Conservation (phyloP, 1,284 basidiomycete species). For the Cryptococcus wingfieldii region DNA sequence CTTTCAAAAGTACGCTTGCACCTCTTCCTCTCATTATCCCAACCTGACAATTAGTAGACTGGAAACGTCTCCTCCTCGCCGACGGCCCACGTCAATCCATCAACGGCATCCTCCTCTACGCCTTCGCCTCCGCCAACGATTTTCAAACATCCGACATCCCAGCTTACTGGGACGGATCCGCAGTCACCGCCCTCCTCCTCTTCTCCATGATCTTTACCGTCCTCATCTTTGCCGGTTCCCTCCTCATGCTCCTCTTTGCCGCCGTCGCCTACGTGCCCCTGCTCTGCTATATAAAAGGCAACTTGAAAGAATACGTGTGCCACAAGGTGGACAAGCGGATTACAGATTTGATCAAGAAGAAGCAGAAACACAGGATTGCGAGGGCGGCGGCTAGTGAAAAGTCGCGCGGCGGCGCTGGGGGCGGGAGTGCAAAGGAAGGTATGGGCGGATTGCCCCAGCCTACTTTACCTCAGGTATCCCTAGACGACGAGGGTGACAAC, state of each 20-base stretch:
- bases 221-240: slow-evolving; percentile 75
- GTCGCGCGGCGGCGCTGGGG: slow-evolving; percentile 82
- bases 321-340: slow-evolving; percentile 99
- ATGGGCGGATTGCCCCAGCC: slow-evolving; percentile 72
- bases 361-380: slow-evolving; percentile 77
- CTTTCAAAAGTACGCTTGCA: slow-evolving; percentile 78
- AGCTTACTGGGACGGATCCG: slow-evolving; percentile 52
- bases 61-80: slow-evolving; percentile 89
- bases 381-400: slow-evolving; percentile 78
- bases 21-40: not conserved
- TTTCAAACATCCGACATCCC: slow-evolving; percentile 63
- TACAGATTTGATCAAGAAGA: slow-evolving; percentile 84
- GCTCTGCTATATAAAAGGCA: slow-evolving; percentile 90
- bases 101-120: slow-evolving; percentile 89
- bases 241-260: slow-evolving; percentile 75
- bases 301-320: slow-evolving; percentile 97
- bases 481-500: slow-evolving; percentile 71
- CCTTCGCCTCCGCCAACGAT: slow-evolving; percentile 76
- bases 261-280: slow-evolving; percentile 87
- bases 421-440: slow-evolving; percentile 74
- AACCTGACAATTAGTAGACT: slow-evolving; percentile 57
- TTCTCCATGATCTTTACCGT: slow-evolving; percentile 89
- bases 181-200: slow-evolving; percentile 77
- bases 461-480: slow-evolving; percentile 83
- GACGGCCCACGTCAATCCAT: slow-evolving; percentile 98